Evolutionary conservation across 306 rosid genomes (phyloP).

Genomic region (Purshia tridentata): DNA sequence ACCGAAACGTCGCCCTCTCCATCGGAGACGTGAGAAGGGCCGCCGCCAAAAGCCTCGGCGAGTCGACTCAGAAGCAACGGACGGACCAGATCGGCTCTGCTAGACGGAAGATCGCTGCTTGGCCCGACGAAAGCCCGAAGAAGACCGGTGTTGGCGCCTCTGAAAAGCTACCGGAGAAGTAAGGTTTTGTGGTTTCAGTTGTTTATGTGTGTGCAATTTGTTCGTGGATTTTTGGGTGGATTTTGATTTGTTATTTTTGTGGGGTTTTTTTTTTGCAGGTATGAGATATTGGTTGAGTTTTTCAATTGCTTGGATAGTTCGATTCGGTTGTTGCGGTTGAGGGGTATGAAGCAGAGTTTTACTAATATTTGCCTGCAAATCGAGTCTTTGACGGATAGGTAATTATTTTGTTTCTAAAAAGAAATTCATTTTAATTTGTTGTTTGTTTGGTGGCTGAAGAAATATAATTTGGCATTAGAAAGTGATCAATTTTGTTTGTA

Average conservation of each 20-base stretch:
- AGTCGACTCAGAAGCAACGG: slow-evolving; percentile 6
- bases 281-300: slow-evolving; percentile 45
- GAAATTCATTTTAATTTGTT: background rate
- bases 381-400: slow-evolving; percentile 72
- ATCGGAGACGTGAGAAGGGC: slow-evolving; percentile 42
- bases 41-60: slow-evolving; percentile 34
- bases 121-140: slow-evolving; percentile 13
- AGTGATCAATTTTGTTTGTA: background rate
- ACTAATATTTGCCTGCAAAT: slow-evolving; percentile 43
- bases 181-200: slow-evolving; percentile 1
- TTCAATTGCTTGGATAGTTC: slow-evolving; percentile 58
- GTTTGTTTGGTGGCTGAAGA: background rate
- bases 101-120: background rate
- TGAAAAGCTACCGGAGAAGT: slow-evolving; percentile 55
- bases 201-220: background rate
- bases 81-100: slow-evolving; percentile 21
- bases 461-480: background rate
- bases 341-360: slow-evolving; percentile 43
- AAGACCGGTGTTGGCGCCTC: slow-evolving; percentile 1
- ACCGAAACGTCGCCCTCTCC: slow-evolving; percentile 49
- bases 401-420: background rate
- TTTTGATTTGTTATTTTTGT: background rate
- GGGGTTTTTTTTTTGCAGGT: slow-evolving; percentile 37
- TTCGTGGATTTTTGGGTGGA: background rate
- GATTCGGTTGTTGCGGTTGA: slow-evolving; percentile 49